A percentile compares a stretch with the other conserved stretches of the same genome.
These are phyloP conservation scores for Plenodomus biglobosus DNA, from an alignment of 2,329 filamentous ascomycete species.

Conservation along the genomic window DNA sequence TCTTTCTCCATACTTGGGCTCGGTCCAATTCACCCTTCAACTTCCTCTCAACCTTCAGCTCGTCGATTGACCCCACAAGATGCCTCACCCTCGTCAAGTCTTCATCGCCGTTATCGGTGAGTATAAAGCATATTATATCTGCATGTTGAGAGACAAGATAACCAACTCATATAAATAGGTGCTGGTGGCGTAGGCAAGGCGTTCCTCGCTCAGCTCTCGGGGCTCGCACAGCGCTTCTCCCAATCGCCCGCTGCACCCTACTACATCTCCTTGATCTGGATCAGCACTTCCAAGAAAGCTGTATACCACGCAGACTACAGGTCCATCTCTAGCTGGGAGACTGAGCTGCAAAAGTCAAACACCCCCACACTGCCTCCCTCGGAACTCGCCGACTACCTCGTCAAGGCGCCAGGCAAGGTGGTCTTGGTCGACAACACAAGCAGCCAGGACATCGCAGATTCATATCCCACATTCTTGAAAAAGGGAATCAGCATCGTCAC, in stretches of 20 bases:
- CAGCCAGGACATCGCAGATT: constrained; percentile 78
- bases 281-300: constrained; percentile 82
- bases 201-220: constrained; percentile 80
- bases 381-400: constrained; percentile 76
- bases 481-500: constrained; percentile 89
- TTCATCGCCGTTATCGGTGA: constrained; percentile 53
- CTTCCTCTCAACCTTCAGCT: neutral
- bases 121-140: constrained; percentile 2
- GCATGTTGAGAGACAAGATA: constrained; percentile 2
- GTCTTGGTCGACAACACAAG: constrained; percentile 96
- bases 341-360: constrained; percentile 63
- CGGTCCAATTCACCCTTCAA: neutral
- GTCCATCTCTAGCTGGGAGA: constrained; percentile 62
- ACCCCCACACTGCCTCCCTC: constrained; percentile 67
- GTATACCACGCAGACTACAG: constrained; percentile 74
- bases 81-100: constrained; percentile 49
- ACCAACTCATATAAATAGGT: constrained; percentile 55
- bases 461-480: constrained; percentile 78
- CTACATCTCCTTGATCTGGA: constrained; percentile 77
- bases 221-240: constrained; percentile 62
- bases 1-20: neutral
- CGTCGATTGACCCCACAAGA: constrained; percentile 22
- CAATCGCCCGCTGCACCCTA: constrained; percentile 58
- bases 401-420: constrained; percentile 72
- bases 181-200: constrained; percentile 90